These are phyloP conservation scores for Kickxella alabastrina DNA, from an alignment of 192 early-diverging fungal genomes.

Conservation along the genomic window DNA sequence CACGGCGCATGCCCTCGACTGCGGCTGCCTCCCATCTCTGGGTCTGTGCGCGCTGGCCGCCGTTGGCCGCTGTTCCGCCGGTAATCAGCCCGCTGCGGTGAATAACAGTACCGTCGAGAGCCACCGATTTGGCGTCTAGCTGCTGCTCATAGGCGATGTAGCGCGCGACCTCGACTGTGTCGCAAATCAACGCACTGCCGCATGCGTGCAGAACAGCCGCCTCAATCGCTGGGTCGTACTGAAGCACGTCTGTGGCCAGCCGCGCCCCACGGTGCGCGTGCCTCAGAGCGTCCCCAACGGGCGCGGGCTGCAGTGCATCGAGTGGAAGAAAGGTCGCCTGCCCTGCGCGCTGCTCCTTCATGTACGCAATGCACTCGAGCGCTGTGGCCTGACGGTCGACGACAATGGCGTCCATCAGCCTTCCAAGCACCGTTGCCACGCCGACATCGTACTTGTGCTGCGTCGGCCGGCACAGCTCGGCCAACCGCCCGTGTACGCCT, in stretches of 20 bases:
- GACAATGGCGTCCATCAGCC: slow-evolving; percentile 91
- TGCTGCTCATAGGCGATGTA: slow-evolving; percentile 79
- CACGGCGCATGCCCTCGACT: slow-evolving; percentile 71
- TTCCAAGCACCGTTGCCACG: slow-evolving; percentile 81
- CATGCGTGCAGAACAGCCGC: slow-evolving; percentile 85
- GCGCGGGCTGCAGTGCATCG: slow-evolving; percentile 69
- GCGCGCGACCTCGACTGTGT: slow-evolving; percentile 78
- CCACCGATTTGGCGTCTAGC: slow-evolving; percentile 86
- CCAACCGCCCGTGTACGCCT: slow-evolving; percentile 84
- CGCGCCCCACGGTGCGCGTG: slow-evolving; percentile 75
- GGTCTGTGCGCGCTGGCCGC: slow-evolving; percentile 40
- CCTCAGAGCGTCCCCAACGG: slow-evolving; percentile 78
- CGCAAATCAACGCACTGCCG: slow-evolving; percentile 89
- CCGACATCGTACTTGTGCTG: slow-evolving; percentile 89
- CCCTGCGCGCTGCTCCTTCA: slow-evolving; percentile 88
- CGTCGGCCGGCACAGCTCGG: slow-evolving; percentile 88
- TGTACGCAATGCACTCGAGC: slow-evolving; percentile 92
- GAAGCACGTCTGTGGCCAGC: slow-evolving; percentile 90
- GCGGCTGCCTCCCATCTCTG: slow-evolving; percentile 87
- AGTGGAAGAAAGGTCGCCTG: slow-evolving; percentile 94
- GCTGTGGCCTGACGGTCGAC: slow-evolving; percentile 90
- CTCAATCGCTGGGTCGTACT: slow-evolving; percentile 75
- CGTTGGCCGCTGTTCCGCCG: slow-evolving; percentile 59
- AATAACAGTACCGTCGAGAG: slow-evolving; percentile 90
- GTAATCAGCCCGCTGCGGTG: slow-evolving; percentile 97